These are phyloP conservation scores for Cercis canadensis DNA, from an alignment of 306 rosid species.

Conservation along the genomic window DNA sequence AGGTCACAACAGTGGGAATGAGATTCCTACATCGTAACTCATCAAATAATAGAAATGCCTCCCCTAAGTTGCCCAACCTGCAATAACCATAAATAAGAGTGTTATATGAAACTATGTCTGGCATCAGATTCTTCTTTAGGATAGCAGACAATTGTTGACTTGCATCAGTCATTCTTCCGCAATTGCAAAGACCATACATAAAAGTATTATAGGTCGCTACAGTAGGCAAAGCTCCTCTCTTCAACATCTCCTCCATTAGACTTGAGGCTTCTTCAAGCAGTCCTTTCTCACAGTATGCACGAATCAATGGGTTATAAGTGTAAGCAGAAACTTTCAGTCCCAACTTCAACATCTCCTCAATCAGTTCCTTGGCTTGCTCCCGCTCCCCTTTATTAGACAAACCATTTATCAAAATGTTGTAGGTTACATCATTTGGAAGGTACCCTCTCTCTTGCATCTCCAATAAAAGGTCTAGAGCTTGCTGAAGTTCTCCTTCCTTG, in stretches of 20 bases:
- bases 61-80: constrained; percentile 55
- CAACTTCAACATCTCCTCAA: constrained; percentile 57
- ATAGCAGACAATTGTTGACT: constrained; percentile 52
- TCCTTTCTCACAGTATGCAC: constrained; percentile 59
- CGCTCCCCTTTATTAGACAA: constrained; percentile 65
- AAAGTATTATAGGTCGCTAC: constrained; percentile 66
- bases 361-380: constrained; percentile 56
- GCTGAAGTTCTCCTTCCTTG: constrained; percentile 66
- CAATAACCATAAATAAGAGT: constrained; percentile 68
- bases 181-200: constrained; percentile 68
- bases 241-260: constrained; percentile 63
- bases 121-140: constrained; percentile 49
- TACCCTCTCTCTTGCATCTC: constrained; percentile 64
- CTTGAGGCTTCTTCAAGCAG: constrained; percentile 53
- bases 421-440: constrained; percentile 56
- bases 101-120: constrained; percentile 75
- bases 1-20: constrained; percentile 62
- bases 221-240: constrained; percentile 54
- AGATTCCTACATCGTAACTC: constrained; percentile 56
- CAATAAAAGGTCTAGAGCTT: constrained; percentile 53
- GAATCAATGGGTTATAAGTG: constrained; percentile 69
- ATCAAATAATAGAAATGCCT: constrained; percentile 63
- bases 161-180: constrained; percentile 64
- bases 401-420: constrained; percentile 72
- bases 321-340: constrained; percentile 64